Evolutionary conservation across 495 filamentous ascomycete species (phyloP).

Genomic region (Penicillium malachiteum): DNA sequence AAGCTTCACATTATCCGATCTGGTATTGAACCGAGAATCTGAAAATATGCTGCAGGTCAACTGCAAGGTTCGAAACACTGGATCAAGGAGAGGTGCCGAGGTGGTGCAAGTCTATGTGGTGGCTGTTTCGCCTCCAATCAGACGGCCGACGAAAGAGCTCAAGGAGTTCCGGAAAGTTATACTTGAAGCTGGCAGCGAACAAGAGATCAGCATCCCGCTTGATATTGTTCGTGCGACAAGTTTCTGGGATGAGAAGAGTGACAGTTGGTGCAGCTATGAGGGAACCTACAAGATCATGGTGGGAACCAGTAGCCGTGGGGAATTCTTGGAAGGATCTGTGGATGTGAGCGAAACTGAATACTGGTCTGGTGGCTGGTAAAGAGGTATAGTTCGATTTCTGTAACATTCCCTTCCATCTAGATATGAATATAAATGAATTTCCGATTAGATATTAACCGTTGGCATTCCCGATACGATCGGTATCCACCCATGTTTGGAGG

Average conservation of each 20-base stretch:
- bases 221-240: constrained; percentile 12
- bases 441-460: background rate
- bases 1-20: constrained; percentile 53
- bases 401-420: background rate
- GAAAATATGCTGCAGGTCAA: background rate
- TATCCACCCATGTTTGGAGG: constrained; percentile 25
- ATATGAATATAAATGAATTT: background rate
- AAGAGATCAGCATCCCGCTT: constrained; percentile 5
- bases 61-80: background rate
- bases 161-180: constrained; percentile 22
- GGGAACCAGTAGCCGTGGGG: constrained; percentile 15
- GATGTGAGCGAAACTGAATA: constrained; percentile 15
- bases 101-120: background rate
- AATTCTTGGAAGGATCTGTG: constrained; percentile 9
- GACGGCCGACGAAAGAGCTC: constrained; percentile 20
- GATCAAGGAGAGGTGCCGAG: background rate
- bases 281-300: constrained; percentile 12
- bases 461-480: constrained; percentile 18
- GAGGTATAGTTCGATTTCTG: background rate
- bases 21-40: constrained; percentile 6
- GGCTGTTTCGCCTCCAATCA: background rate
- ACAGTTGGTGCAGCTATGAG: constrained; percentile 13
- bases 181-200: constrained; percentile 2
- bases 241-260: constrained; percentile 20
- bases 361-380: constrained; percentile 14